These are phyloP conservation scores for Trypanosoma caninum DNA, from an alignment of 208 protist species.

Conservation along the genomic window DNA sequence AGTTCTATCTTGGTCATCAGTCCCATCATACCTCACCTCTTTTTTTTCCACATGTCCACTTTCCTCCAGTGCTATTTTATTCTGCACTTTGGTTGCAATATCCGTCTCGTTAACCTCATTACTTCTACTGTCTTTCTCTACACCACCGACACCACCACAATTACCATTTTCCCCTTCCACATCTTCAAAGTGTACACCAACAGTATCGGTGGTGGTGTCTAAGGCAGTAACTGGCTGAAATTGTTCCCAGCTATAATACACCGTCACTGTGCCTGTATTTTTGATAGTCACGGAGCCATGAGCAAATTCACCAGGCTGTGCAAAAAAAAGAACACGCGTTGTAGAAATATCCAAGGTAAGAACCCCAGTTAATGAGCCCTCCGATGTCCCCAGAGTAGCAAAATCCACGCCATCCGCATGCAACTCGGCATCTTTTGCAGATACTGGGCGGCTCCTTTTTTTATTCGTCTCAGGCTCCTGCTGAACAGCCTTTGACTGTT, in stretches of 20 bases:
- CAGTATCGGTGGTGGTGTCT: background rate
- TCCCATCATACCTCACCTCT: too few species aligned
- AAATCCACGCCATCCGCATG: background rate
- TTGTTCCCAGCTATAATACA: slow-evolving; percentile 78
- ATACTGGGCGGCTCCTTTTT: background rate
- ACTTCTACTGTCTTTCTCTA: background rate
- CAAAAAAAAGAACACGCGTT: slow-evolving; percentile 47
- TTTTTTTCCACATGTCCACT: too few species aligned
- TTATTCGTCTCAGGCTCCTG: slow-evolving; percentile 4
- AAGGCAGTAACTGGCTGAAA: slow-evolving; percentile 21
- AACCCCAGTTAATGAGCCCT: background rate
- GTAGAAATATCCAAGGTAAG: slow-evolving; percentile 58
- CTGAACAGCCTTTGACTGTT: slow-evolving; percentile 1
- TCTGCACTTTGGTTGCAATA: too few species aligned
- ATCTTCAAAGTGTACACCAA: background rate
- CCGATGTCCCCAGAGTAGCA: background rate
- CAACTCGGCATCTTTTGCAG: background rate
- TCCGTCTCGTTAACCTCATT: background rate
- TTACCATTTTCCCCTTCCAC: background rate
- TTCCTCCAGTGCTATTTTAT: too few species aligned
- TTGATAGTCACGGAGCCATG: slow-evolving; percentile 48
- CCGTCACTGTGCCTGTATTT: slow-evolving; percentile 66
- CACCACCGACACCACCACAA: background rate
- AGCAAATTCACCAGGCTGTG: slow-evolving; percentile 43
- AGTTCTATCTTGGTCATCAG: background rate